Base-by-base conservation (phyloP, 257 asterid genomes). In the Solanum ossicruentum region DNA sequence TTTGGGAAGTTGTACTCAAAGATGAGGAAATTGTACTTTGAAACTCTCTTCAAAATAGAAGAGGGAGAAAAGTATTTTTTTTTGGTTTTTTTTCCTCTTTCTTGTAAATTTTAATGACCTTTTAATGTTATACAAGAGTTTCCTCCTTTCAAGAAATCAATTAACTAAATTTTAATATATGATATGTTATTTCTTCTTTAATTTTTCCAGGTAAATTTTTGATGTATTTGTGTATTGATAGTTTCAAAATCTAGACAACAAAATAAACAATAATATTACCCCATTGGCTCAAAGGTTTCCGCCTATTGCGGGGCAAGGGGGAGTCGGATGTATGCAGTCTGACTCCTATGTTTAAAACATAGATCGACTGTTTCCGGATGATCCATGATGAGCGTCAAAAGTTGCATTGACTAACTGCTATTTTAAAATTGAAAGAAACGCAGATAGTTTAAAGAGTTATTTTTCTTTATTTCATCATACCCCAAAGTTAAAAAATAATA, bases 1-100 rank as follows among this genome's bases (percentile, higher is more conserved):
- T 32, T 26, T 0, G 10, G 36, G 15, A 83, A 83, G 56, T 66
- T 67, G 85, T 83, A 47, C 80, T 28, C 71, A 39, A 39, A 56
- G 17, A 51, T 58, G 36, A 56, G 47, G 54, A 84, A 32, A 79
- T 47, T 61, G 78, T 61, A 61, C 69, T 61, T 61, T 49, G 23
- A 13, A 61, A 20, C 66, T 58, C 66, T 58, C 66, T 58, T 58
- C 28, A 58, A 58, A 58, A 58, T 58, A n/a, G 66, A 20, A 58
- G 66, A 58, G 66, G 28, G 36, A 3, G 45, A 12, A 58, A 60
- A 28, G 56, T 20, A 23, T 28, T 20, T 6, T 28, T 28, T 26
- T 28, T 52, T 21, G 51, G 10, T 17, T 45, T 75, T 84, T 84
- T 70, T 85, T 61, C 79, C 73, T 77, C 89, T 84, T 73, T 84